Percentiles rank a stretch among this genome's conserved stretches.
Evolutionary conservation across 1,284 basidiomycete species (phyloP).

Genomic region (Xanthoconium separans): DNA sequence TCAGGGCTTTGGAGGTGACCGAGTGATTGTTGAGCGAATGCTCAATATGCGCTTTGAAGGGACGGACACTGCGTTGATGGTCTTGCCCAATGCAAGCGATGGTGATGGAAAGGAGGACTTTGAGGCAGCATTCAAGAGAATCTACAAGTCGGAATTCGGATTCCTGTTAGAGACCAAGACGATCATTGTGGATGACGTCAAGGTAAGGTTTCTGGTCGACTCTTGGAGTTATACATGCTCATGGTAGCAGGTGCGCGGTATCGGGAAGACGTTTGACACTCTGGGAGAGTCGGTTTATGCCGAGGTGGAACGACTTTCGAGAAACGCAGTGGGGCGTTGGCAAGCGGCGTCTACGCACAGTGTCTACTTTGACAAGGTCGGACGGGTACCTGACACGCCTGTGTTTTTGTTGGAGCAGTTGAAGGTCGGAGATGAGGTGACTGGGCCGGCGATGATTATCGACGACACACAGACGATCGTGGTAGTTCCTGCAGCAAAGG

Average conservation of each 20-base stretch:
- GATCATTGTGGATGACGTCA: slow-evolving; percentile 90
- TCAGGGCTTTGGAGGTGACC: slow-evolving; percentile 78
- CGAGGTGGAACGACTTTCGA: slow-evolving; percentile 57
- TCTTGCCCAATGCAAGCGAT: slow-evolving; percentile 57
- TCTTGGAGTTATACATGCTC: background rate
- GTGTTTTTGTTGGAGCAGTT: slow-evolving; percentile 74
- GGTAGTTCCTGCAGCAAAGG: slow-evolving; percentile 68
- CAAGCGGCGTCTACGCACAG: slow-evolving; percentile 54
- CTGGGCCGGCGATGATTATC: slow-evolving; percentile 87
- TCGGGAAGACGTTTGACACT: slow-evolving; percentile 87
- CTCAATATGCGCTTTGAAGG: slow-evolving; percentile 93
- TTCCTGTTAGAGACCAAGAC: slow-evolving; percentile 80
- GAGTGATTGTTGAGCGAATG: slow-evolving; percentile 76
- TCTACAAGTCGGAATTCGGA: slow-evolving; percentile 86
- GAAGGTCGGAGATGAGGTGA: slow-evolving; percentile 65
- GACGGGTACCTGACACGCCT: slow-evolving; percentile 75
- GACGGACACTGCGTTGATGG: slow-evolving; percentile 91
- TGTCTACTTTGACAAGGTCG: slow-evolving; percentile 79
- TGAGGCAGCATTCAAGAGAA: slow-evolving; percentile 73
- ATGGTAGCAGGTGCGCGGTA: slow-evolving; percentile 56
- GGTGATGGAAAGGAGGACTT: slow-evolving; percentile 70
- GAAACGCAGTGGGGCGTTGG: slow-evolving; percentile 39
- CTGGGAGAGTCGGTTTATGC: slow-evolving; percentile 80
- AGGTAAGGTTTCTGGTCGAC: slow-evolving; percentile 45
- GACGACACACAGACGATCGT: slow-evolving; percentile 93